Evolutionary conservation across 2,329 filamentous ascomycete genomes (phyloP).

Genomic region (Ophiostoma novo-ulmi): DNA sequence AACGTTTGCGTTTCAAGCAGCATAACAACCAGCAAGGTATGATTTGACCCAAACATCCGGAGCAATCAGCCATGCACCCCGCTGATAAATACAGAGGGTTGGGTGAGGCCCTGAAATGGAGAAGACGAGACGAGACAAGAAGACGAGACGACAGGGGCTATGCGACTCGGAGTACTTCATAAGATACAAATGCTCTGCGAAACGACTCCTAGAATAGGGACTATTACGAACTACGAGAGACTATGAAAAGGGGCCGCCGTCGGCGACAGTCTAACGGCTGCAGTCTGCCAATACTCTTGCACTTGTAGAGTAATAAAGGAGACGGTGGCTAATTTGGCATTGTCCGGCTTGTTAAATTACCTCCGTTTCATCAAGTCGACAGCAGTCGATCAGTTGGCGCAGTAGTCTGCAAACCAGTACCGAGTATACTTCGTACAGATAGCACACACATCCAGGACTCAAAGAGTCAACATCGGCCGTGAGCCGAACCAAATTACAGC

Average conservation of each 20-base stretch:
- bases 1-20: too few relatives aligned
- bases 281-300: not conserved
- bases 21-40: too few relatives aligned
- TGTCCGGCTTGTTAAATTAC: not conserved
- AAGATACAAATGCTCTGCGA: not conserved
- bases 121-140: not conserved
- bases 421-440: not conserved
- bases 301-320: not conserved
- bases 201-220: not conserved
- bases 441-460: not conserved
- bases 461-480: conserved; percentile 1
- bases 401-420: not conserved
- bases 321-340: not conserved
- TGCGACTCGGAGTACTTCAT: not conserved
- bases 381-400: not conserved
- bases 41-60: too few relatives aligned
- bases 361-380: not conserved
- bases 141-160: not conserved
- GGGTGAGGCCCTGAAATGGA: conserved; percentile 4
- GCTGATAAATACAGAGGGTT: conserved; percentile 4
- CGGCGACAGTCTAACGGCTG: conserved; percentile 2
- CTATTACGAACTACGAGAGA: not conserved
- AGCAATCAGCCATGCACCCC: not conserved
- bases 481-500: conserved; percentile 4
- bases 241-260: conserved; percentile 13